Evolutionary conservation across 1,284 basidiomycete species (phyloP).

Genomic region (Irpex sp.): DNA sequence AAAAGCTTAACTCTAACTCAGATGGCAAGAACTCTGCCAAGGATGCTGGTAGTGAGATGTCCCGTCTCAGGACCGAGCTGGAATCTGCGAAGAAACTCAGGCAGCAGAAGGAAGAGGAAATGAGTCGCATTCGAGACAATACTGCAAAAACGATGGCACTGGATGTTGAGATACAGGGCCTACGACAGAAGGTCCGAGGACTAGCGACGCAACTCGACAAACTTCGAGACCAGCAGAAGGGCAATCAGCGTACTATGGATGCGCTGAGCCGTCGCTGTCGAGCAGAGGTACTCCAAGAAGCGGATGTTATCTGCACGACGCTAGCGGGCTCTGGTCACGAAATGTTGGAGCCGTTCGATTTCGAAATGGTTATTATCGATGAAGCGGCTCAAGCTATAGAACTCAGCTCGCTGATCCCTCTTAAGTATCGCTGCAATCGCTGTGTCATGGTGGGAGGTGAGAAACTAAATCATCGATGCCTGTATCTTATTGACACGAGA

Average conservation of each 20-base stretch:
- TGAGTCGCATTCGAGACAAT: constrained; percentile 50
- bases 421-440: constrained; percentile 83
- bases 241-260: constrained; percentile 73
- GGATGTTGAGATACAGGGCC: constrained; percentile 65
- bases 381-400: constrained; percentile 98
- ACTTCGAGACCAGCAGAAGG: constrained; percentile 78
- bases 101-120: constrained; percentile 63
- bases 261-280: constrained; percentile 73
- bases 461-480: constrained; percentile 17
- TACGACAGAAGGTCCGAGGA: constrained; percentile 61
- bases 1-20: constrained; percentile 58
- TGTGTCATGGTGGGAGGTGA: constrained; percentile 94
- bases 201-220: constrained; percentile 74
- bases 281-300: constrained; percentile 77
- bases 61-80: constrained; percentile 61
- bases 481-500: background rate
- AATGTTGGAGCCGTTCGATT: constrained; percentile 79
- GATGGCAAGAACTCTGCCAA: constrained; percentile 34
- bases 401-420: constrained; percentile 92
- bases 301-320: constrained; percentile 94
- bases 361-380: constrained; percentile 97
- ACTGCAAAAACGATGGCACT: constrained; percentile 44
- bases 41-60: constrained; percentile 56
- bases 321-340: constrained; percentile 94
- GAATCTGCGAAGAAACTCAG: constrained; percentile 62